Percentiles rank a stretch among this genome's conserved stretches.
Conservation (phyloP, 163 green algal genomes). For the Volvox carteri region DNA sequence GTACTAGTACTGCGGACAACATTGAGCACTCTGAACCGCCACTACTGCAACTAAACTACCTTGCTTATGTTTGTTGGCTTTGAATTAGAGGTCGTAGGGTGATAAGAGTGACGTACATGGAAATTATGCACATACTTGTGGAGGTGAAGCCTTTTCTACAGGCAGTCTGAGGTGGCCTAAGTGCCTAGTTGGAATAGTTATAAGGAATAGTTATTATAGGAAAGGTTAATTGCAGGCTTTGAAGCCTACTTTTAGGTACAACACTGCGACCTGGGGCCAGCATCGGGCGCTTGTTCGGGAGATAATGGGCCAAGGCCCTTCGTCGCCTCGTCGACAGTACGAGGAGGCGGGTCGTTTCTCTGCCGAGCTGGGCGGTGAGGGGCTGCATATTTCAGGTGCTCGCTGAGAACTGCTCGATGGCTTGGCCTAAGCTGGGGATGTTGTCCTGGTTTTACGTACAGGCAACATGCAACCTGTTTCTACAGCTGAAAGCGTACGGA, state of each 20-base stretch:
- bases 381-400: not conserved
- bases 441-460: slow-evolving; percentile 4
- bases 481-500: slow-evolving; percentile 1
- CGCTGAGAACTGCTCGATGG: not conserved
- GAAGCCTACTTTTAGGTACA: not conserved
- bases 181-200: not conserved
- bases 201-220: no score
- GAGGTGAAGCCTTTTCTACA: not conserved
- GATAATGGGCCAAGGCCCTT: slow-evolving; percentile 52
- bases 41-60: no score
- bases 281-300: not conserved
- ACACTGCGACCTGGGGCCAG: not conserved
- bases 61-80: not conserved
- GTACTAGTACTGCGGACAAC: no score
- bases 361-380: slow-evolving; percentile 37
- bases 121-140: not conserved
- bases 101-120: not conserved
- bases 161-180: not conserved
- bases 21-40: no score
- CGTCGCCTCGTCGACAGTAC: slow-evolving; percentile 49
- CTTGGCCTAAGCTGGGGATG: not conserved
- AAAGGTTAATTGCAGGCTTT: not conserved
- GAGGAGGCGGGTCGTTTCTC: slow-evolving; percentile 50
- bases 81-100: not conserved
- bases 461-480: slow-evolving; percentile 27